Conservation (phyloP, 2,329 filamentous ascomycete genomes). For the Fusarium virguliforme region DNA sequence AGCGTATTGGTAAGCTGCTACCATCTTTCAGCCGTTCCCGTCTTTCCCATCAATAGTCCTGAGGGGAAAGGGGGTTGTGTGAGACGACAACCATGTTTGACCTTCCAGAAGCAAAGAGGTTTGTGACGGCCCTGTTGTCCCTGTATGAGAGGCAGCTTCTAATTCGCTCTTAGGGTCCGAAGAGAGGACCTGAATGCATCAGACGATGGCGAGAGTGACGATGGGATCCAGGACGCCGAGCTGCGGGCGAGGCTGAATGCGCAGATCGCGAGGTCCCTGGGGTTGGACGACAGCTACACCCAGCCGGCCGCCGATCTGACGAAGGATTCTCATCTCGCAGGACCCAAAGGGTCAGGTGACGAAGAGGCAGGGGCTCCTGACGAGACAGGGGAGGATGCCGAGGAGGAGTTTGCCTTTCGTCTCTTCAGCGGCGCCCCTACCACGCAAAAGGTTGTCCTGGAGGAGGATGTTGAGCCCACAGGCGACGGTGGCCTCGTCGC, state of each 20-base stretch:
- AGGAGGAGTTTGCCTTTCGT: constrained; percentile 69
- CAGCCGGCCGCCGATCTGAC: constrained; percentile 12
- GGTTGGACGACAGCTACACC: constrained; percentile 55
- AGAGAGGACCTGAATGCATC: constrained; percentile 68
- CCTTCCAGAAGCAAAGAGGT: constrained; percentile 55
- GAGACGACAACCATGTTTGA: constrained; percentile 50
- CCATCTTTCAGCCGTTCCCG: constrained; percentile 4
- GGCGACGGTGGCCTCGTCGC: constrained; percentile 58
- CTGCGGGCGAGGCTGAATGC: constrained; percentile 64
- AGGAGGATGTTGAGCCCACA: constrained; percentile 58
- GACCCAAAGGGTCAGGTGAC: constrained; percentile 25
- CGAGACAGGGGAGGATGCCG: constrained; percentile 43
- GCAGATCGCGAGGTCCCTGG: constrained; percentile 65
- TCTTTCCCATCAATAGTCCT: constrained; percentile 11
- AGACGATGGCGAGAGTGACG: constrained; percentile 51
- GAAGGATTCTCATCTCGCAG: constrained; percentile 13
- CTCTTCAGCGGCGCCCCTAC: constrained; percentile 68
- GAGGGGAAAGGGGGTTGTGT: constrained; percentile 11
- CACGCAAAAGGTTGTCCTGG: constrained; percentile 67
- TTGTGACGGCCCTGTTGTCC: constrained; percentile 13
- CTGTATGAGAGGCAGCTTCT: constrained; percentile 9
- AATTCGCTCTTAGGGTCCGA: constrained; percentile 63
- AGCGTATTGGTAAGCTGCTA: constrained; percentile 19
- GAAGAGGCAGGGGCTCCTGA: constrained; percentile 27
- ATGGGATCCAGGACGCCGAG: constrained; percentile 57